Conservation (phyloP, 495 filamentous ascomycete genomes). For the Hypoxylon fragiforme region DNA sequence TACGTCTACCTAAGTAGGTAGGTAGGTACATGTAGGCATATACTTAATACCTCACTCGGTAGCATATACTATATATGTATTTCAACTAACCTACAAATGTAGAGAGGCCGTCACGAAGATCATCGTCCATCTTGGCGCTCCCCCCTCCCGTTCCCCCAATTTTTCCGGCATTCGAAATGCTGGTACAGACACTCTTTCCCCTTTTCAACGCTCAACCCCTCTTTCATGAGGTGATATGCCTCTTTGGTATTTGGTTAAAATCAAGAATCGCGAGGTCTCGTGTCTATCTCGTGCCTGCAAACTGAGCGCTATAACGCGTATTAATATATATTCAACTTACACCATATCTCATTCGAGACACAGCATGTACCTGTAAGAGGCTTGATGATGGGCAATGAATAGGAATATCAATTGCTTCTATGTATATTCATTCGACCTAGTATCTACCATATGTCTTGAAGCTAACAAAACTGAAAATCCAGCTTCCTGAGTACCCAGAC, state of each 20-base stretch:
- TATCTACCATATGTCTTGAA: no score
- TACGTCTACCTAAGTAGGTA: no score
- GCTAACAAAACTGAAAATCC: no score
- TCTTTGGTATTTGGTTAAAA: slow-evolving; percentile 7
- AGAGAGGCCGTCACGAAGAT: slow-evolving; percentile 4
- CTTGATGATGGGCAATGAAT: no score
- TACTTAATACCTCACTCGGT: no score
- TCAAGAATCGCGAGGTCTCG: slow-evolving; percentile 13
- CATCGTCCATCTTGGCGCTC: slow-evolving; percentile 9
- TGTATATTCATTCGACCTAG: no score
- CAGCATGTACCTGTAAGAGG: background rate
- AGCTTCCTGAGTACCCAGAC: no score
- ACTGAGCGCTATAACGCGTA: slow-evolving; percentile 17
- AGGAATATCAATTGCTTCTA: no score
- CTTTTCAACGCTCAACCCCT: slow-evolving; percentile 21
- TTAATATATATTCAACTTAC: no score
- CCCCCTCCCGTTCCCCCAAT: slow-evolving; percentile 11
- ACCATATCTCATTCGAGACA: slow-evolving; percentile 7
- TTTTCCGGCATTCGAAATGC: slow-evolving; percentile 22
- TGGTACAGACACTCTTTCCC: background rate
- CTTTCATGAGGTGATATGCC: slow-evolving; percentile 12
- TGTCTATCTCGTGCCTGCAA: slow-evolving; percentile 13
- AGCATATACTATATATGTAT: no score
- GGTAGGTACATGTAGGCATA: no score
- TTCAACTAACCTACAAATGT: no score